Base-by-base conservation (phyloP, 257 asterid species). In the Lavandula angustifolia region DNA sequence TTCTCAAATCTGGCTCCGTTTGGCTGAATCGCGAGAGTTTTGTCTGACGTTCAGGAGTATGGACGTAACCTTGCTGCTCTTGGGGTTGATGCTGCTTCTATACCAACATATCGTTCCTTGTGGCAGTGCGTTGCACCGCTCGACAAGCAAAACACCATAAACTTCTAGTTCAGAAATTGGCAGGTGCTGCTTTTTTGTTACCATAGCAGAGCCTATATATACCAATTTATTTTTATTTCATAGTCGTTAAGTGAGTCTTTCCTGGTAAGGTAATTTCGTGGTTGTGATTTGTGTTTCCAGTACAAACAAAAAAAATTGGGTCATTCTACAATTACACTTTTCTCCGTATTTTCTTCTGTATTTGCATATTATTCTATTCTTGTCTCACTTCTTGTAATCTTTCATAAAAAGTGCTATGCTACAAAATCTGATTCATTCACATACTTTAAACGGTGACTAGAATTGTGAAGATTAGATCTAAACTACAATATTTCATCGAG, bases 91-190 rank as follows among this genome's bases (percentile, higher is more conserved):
- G 98, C 95, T 34, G 76, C 86, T n/a, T 72, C 69, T 63, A 85
- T 92, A 61, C 89, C 91, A 31, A 71, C 89, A 18, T 92, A 87
- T 66, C 64, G 89, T 52, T 84, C 89, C 63, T 72, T 92, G 65
- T 92, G 98, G 98, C 89, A 89, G 59, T 84, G 85, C 38, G 96
- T 89, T 69, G 92, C 98, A 43, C 96, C 98, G 67, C 50, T 80
- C 2, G 96, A 92, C 59, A 82, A 61, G 77, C 92, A 85, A 80
- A 81, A 70, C 80, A 55, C 77, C 32, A 79, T 87, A 75, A 77
- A 59, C 81, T 76, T 85, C 73, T 85, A 84, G 80, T 22, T 18
- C 22, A 1, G 16, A 60, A 11, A 18, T 60, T 22, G 67, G 16
- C 17, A 8, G 42, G 42, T 5, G 48, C 4, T 40, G 5, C 48